These are phyloP conservation scores for Thraustotheca clavata DNA, from an alignment of 352 stramenopile genomes.

Conservation along the genomic window DNA sequence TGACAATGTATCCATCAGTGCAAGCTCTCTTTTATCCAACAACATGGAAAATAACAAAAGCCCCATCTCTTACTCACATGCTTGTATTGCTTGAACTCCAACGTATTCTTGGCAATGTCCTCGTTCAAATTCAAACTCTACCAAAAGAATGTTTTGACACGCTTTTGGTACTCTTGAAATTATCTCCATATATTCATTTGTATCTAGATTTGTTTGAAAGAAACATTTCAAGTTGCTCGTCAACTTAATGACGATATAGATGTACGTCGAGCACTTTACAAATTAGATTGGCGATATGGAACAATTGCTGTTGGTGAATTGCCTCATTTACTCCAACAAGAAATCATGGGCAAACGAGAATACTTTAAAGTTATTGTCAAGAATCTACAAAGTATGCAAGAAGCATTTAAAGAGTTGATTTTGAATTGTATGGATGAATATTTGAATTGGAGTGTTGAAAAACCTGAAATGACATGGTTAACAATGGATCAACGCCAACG, in stretches of 20 bases:
- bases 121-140: conserved; percentile 6
- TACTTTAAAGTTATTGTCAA: conserved; percentile 62
- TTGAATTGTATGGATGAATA: conserved; percentile 57
- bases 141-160: neutral
- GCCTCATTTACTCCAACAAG: conserved; percentile 57
- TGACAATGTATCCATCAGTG: conserved; percentile 14
- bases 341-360: conserved; percentile 67
- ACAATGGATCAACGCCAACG: conserved; percentile 30
- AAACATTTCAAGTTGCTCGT: conserved; percentile 1
- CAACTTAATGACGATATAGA: conserved; percentile 16
- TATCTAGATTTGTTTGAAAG: neutral
- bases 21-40: neutral
- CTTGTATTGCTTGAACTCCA: conserved; percentile 2
- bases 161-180: conserved; percentile 1
- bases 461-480: neutral
- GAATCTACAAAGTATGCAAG: conserved; percentile 26
- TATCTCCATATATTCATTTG: neutral
- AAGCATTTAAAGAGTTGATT: conserved; percentile 30
- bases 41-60: neutral
- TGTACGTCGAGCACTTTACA: neutral
- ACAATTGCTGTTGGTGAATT: conserved; percentile 22
- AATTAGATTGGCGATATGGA: conserved; percentile 13
- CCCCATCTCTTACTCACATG: conserved; percentile 16
- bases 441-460: conserved; percentile 41
- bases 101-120: neutral